Base-by-base conservation (phyloP, 75 land plant genomes). In the Pseudotsuga menziesii region DNA sequence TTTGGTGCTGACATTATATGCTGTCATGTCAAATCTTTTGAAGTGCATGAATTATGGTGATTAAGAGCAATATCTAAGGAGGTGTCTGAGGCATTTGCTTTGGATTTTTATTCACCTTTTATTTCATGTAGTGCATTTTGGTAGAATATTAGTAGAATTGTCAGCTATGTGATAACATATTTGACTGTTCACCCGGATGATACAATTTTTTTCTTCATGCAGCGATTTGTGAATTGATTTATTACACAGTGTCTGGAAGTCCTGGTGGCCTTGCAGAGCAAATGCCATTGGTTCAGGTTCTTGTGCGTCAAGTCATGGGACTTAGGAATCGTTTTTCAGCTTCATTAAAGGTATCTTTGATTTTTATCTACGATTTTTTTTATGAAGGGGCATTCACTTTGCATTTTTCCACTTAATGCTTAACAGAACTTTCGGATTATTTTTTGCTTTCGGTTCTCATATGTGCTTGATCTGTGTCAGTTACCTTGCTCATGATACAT, bases 231-330 rank as follows among this genome's bases (percentile, higher is more conserved):
- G 99, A 97, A 80, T 85, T 97, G 75, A 97, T 97, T 80, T 90
- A 91, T 66, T 94, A 83, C 78, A 87, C 99, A 75, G 88, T 86
- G 58, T 78, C 77, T 59, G 91, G 86, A 77, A 85, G 82, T 72
- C 87, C 87, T 57, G 86, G 76, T 69, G 95, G 83, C 76, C 69
- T 88, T 78, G 79, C 94, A 69, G 88, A 81, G 8, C 95, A 97
- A 41, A 91, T 97, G 95, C 95, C 98, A 11, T 78, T 97, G 60
- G 90, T 97, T 77, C 97, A 94, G 78, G 90, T 94, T 29, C 77
- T 97, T 82, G 99, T 97, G 29, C 99, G 97, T 59, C 88, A 82
- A 58, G 89, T 97, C 20, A 97, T 97, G 99, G 86, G 79, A 76
- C 81, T 94, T n/a, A 83, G 89, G 61, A 79, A 80, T 58, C 91